A percentile compares a stretch with the other conserved stretches of the same genome.
Evolutionary conservation across 805 yeast genomes (phyloP).

Genomic region (Brettanomyces naardenensis): DNA sequence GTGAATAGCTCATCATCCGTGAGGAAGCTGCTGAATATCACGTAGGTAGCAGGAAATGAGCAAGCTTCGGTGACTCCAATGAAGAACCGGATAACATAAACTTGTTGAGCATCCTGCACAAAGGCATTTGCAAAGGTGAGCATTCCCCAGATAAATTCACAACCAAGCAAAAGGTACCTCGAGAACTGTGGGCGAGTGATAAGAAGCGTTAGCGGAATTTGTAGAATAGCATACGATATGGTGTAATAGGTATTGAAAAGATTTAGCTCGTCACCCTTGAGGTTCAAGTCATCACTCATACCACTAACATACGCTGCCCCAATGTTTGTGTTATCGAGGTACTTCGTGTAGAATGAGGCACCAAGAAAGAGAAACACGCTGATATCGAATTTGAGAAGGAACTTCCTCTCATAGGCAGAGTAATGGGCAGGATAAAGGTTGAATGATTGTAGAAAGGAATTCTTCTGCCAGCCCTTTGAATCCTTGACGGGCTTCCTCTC

Average conservation of each 20-base stretch:
- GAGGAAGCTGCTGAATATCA: conserved; percentile 22
- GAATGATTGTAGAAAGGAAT: conserved; percentile 9
- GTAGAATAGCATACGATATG: conserved; percentile 50
- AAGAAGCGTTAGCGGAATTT: conserved; percentile 50
- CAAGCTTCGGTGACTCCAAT: conserved; percentile 55
- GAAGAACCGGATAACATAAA: conserved; percentile 52
- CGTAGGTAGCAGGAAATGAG: conserved; percentile 54
- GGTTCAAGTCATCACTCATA: conserved; percentile 41
- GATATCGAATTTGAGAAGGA: conserved; percentile 10
- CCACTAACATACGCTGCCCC: conserved; percentile 61
- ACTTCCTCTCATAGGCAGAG: conserved; percentile 11
- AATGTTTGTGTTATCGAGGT: conserved; percentile 49
- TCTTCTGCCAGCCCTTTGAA: conserved; percentile 6
- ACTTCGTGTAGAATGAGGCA: conserved; percentile 41
- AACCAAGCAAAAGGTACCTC: conserved; percentile 38
- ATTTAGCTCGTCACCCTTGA: conserved; percentile 17
- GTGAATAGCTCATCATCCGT: conserved; percentile 11
- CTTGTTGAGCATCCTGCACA: conserved; percentile 35
- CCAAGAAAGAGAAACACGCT: conserved; percentile 18
- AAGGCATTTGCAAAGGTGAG: conserved; percentile 30
- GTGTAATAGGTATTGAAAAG: conserved; percentile 21
- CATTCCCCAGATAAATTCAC: conserved; percentile 40
- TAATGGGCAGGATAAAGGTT: conserved; percentile 13
- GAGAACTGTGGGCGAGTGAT: conserved; percentile 41
- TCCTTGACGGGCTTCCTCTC: conserved; percentile 7